phyloP scores from a whole-genome alignment of 2,329 filamentous ascomycete species.

The Aspergillus ochraceus region DNA sequence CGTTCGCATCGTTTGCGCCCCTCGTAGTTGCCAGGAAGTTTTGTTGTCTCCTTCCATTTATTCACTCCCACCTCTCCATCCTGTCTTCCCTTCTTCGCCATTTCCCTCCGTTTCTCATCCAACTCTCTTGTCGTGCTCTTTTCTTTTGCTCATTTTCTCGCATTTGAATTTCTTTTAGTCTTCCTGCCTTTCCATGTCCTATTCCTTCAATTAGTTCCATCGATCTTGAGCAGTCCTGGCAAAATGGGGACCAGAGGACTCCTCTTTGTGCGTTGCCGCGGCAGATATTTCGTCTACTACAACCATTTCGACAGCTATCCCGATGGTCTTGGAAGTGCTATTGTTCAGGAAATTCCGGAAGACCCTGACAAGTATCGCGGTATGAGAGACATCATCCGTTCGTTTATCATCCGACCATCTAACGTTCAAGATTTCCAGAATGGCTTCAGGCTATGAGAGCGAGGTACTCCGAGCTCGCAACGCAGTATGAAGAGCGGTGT shows the following conservation, averaged over 20 bases:
- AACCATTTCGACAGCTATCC: slow-evolving; percentile 21
- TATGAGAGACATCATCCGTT: background rate
- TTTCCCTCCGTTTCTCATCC: too few species aligned
- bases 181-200: background rate
- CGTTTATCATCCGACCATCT: background rate
- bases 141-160: too few species aligned
- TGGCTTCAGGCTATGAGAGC: slow-evolving; percentile 16
- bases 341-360: slow-evolving; percentile 15
- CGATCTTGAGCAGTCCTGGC: background rate
- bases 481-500: slow-evolving; percentile 13
- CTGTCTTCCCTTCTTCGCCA: too few species aligned
- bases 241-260: slow-evolving; percentile 19
- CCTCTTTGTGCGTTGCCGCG: slow-evolving; percentile 16
- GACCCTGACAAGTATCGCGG: slow-evolving; percentile 14
- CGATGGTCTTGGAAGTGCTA: slow-evolving; percentile 17
- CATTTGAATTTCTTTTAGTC: too few species aligned
- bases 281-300: slow-evolving; percentile 21
- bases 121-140: too few species aligned
- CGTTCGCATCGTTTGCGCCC: too few species aligned
- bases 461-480: slow-evolving; percentile 6
- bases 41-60: too few species aligned
- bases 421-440: slow-evolving; percentile 6
- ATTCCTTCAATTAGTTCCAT: background rate
- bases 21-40: too few species aligned
- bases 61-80: too few species aligned